Base-by-base conservation (phyloP, 495 filamentous ascomycete species). In the Hypomontagnella monticulosa region DNA sequence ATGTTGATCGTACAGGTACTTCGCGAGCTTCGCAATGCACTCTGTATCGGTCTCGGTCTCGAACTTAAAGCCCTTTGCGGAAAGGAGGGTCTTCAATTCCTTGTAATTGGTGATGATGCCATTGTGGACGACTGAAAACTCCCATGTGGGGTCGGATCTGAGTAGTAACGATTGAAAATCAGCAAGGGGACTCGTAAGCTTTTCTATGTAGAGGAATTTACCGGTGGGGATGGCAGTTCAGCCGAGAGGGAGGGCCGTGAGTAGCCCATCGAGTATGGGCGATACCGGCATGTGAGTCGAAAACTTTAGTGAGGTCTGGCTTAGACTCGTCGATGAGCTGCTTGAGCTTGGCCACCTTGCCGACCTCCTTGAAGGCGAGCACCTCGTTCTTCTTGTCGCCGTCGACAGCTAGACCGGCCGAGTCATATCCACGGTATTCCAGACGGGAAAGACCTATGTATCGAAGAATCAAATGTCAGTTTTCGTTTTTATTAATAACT, bases 21-120 rank as follows among this genome's bases (percentile, higher is more conserved):
- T 99, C 74, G 94, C 90, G 50, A 99, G 88, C 82, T 99, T 99
- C 61, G 96, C 95, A 77, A 99, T 99, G 76, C 93, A 97, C 79
- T 99, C 95, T 20, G 95, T 99, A 73, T 99, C 95, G 43, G 95
- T 99, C 82, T 99, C 93, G 23, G 94, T 98, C 87, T 99, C 95
- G 75, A 99, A 99, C 58, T 89, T 88, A 85, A 97, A 97, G 65
- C 96, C 96, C 84, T 97, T 99, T 83, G 83, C 84, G 79, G 93
- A 88, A 64, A 99, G 82, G 49, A 99, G 85, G 56, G 91, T 90
- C 87, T 94, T 97, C 70, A 99, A 81, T 82, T 99, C 95, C 83
- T 99, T 99, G 87, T 99, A 99, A 85, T 99, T 99, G 82, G 95
- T 99, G 82, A 99, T 99, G 84, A 99, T 99, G 75, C 95, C 95